Conservation (phyloP, 2,329 filamentous ascomycete genomes). For the Phyllachora maydis region DNA sequence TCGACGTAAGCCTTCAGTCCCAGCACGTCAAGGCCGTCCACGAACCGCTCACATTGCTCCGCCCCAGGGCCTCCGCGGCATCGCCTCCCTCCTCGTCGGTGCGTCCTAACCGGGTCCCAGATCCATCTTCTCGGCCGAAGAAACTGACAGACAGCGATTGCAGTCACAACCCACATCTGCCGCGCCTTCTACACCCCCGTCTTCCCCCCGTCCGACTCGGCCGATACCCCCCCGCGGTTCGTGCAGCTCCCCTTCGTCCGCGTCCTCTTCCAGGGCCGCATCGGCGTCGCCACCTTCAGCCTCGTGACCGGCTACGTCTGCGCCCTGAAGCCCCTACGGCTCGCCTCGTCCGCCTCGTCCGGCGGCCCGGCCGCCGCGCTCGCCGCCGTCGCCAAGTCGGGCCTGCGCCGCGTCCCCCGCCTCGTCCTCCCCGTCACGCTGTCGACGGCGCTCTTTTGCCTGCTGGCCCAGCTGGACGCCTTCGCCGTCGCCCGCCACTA, state of each 20-base stretch:
- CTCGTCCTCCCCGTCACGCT: conserved; percentile 34
- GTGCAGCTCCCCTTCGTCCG: conserved; percentile 38
- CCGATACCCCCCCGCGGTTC: conserved; percentile 21
- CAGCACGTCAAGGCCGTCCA: background rate
- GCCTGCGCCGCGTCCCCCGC: conserved; percentile 34
- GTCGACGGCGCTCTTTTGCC: conserved; percentile 32
- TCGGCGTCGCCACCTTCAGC: conserved; percentile 46
- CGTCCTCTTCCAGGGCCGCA: conserved; percentile 36
- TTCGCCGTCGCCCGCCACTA: conserved; percentile 32
- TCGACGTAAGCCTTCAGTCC: conserved; percentile 38
- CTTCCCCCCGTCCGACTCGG: conserved; percentile 22
- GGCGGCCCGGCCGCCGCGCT: conserved; percentile 32
- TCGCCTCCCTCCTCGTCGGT: conserved; percentile 32
- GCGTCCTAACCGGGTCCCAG: too few relatives aligned
- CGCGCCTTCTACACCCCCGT: conserved; percentile 27
- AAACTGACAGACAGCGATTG: too few relatives aligned
- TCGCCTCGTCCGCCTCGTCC: conserved; percentile 27
- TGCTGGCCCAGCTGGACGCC: conserved; percentile 28
- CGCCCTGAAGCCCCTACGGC: conserved; percentile 36
- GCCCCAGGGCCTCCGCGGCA: conserved; percentile 28
- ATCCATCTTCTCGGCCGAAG: too few relatives aligned
- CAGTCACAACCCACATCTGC: conserved; percentile 29
- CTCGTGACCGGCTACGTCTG: conserved; percentile 45
- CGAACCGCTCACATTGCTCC: conserved; percentile 1
- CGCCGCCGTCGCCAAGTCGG: conserved; percentile 29